Conservation (phyloP, 352 stramenopile species). For the Phytophthora pseudosyringae region DNA sequence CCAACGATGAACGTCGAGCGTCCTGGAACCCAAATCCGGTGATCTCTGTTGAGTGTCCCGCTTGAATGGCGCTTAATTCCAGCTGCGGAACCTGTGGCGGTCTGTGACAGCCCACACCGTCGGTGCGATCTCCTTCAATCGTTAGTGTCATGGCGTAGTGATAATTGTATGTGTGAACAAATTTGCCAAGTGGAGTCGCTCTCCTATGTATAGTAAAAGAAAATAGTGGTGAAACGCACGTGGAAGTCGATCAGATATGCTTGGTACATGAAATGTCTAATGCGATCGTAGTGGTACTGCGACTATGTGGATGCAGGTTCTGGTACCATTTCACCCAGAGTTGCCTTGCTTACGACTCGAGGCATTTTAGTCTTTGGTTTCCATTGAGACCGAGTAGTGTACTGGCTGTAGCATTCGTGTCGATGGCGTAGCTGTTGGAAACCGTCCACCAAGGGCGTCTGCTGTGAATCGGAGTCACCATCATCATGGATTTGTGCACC, state of each 20-base stretch:
- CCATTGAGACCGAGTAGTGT: conserved; percentile 54
- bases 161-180: neutral
- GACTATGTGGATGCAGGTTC: conserved; percentile 7
- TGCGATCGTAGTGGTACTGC: neutral
- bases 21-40: neutral
- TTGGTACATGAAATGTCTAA: neutral
- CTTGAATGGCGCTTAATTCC: conserved; percentile 1
- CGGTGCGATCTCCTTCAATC: conserved; percentile 8
- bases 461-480: neutral
- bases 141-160: conserved; percentile 5
- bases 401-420: conserved; percentile 63
- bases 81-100: neutral
- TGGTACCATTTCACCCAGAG: conserved; percentile 1
- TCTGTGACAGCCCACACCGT: conserved; percentile 1
- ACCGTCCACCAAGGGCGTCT: neutral
- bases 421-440: conserved; percentile 55
- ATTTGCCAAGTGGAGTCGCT: conserved; percentile 11
- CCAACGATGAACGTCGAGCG: neutral
- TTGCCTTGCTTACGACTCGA: conserved; percentile 9
- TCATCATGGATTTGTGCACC: neutral
- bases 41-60: neutral
- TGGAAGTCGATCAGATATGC: neutral
- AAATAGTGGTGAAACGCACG: neutral
- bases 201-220: neutral
- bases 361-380: conserved; percentile 21